A percentile compares a stretch with the other conserved stretches of the same genome.
phyloP scores from a whole-genome alignment of 2,329 filamentous ascomycete species.

The Colletotrichum theobromicola region DNA sequence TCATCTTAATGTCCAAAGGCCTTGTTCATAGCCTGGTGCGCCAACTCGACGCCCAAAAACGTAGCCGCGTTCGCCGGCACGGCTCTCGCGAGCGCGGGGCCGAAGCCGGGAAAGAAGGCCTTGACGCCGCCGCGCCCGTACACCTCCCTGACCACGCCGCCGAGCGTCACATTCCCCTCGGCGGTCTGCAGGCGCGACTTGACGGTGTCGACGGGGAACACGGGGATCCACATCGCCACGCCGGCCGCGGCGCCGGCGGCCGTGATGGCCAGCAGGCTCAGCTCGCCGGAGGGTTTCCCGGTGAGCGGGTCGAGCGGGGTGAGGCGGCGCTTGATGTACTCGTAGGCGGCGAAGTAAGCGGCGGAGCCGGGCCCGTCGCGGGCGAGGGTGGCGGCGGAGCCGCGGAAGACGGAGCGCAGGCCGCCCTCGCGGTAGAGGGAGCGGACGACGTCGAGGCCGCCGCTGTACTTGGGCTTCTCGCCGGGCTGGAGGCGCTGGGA shows the following conservation, averaged over 20 bases:
- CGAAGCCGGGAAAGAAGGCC: conserved; percentile 97
- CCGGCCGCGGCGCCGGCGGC: conserved; percentile 88
- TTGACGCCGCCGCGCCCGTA: conserved; percentile 83
- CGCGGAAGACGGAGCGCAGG: conserved; percentile 89
- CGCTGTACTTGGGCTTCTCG: conserved; percentile 90
- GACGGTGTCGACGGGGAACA: conserved; percentile 97
- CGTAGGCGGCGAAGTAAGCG: conserved; percentile 97
- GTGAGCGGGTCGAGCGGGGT: conserved; percentile 80
- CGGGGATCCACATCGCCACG: conserved; percentile 98
- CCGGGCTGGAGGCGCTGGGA: conserved; percentile 89
- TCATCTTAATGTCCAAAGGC: conserved; percentile 54
- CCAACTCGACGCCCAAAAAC: conserved; percentile 85
- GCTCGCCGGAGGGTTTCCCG: conserved; percentile 75
- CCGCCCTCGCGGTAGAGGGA: conserved; percentile 94
- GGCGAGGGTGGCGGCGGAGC: conserved; percentile 87
- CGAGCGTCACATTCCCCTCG: conserved; percentile 81
- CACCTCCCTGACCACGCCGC: conserved; percentile 80
- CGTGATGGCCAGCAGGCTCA: conserved; percentile 84
- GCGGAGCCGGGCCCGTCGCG: conserved; percentile 92
- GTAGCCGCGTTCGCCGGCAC: conserved; percentile 97
- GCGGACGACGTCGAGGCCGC: conserved; percentile 87
- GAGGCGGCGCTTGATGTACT: conserved; percentile 87
- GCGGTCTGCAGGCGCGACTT: conserved; percentile 94
- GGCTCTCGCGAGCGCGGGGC: conserved; percentile 87
- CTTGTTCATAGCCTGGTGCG: conserved; percentile 83